Evolutionary conservation across 148 eudicot genomes (phyloP).

Genomic region (Persicaria tinctoria): DNA sequence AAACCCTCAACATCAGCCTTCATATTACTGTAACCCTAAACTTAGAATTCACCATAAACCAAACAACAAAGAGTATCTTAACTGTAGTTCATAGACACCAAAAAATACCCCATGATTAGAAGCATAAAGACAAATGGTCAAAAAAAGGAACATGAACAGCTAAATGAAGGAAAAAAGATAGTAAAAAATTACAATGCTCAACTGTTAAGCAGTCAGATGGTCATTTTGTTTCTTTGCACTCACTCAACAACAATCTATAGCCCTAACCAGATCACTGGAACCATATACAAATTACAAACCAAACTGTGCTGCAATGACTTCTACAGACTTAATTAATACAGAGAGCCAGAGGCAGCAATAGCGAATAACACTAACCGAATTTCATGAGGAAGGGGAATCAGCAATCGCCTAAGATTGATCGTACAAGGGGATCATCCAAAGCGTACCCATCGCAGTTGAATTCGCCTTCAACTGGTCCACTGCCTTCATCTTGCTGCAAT

Average conservation of each 20-base stretch:
- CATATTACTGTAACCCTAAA: too few relatives aligned
- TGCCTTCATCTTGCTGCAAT: constrained; percentile 55
- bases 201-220: neutral
- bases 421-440: constrained; percentile 48
- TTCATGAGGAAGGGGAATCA: neutral
- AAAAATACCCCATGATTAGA: too few relatives aligned
- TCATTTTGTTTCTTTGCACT: neutral
- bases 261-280: neutral
- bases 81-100: too few relatives aligned
- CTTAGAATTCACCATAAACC: too few relatives aligned
- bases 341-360: neutral
- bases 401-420: neutral
- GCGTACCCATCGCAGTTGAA: constrained; percentile 55
- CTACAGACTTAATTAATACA: neutral
- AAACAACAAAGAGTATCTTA: too few relatives aligned
- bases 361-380: neutral
- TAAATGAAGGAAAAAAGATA: neutral
- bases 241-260: neutral
- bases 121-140: neutral
- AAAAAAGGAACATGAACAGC: neutral
- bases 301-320: neutral
- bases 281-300: neutral
- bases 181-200: neutral
- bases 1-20: too few relatives aligned
- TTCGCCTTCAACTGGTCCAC: constrained; percentile 38